Base-by-base conservation (phyloP, 306 rosid species). In the Prunus dulcis region DNA sequence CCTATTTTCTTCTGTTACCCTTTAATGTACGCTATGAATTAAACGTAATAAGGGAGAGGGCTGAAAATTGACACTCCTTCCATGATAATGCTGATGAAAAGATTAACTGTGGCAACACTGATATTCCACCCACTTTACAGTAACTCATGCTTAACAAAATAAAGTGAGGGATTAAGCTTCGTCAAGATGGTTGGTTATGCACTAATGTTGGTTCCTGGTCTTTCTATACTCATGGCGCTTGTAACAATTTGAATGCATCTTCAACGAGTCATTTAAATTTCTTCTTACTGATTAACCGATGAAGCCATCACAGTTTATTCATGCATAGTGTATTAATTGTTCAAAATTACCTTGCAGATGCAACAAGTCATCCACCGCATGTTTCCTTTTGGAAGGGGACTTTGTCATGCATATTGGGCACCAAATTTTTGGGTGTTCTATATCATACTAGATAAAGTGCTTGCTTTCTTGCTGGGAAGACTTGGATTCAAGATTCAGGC, bases 321-420 rank as follows among this genome's bases (percentile, higher is more conserved):
- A 2, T 8, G 64, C 3, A 27, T 77, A 12, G 53, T 25, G 61
- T 28, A 45, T 79, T 80, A 74, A 76, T 81, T 67, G 23, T 77
- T 75, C 47, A 76, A 73, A 76, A 51, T 78, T 77, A 23, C 74
- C 75, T 77, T 95, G 91, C 92, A 95, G 98, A 84, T 88, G 60
- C 82, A 83, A 55, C 97, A 92, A 85, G 92, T 92, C 55, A 72
- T 92, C 80, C 81, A 3, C 41, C 88, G 92, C 49, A 76, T 95
- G 93, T 92, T 95, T 86, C 98, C 96, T 73, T 92, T 95, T 85
- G 98, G 98, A 65, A 90, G 98, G 94, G 96, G 98, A 72, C 91
- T 92, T 79, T 92, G 97, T 85, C 97, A 95, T 86, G 97, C 98
- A 61, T 92, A 87, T 65, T 95, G 97, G 98, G 97, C 98, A 61